Conservation (phyloP, 441 rosid species). For the Cnidoscolus chayamansa region DNA sequence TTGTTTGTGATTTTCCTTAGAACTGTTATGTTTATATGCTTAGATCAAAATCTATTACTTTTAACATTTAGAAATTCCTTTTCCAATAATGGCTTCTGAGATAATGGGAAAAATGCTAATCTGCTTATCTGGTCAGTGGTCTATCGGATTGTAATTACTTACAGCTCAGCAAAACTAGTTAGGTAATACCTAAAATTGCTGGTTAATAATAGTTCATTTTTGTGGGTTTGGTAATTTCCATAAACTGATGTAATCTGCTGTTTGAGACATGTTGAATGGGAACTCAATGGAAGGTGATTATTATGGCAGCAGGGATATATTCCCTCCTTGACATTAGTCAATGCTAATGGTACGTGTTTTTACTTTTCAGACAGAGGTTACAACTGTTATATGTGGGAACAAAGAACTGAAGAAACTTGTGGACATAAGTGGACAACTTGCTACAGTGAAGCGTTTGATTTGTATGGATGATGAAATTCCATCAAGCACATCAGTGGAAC, state of each 20-base stretch:
- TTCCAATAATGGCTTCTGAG: not conserved
- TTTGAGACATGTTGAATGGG: constrained; percentile 7
- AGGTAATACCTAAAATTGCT: not conserved
- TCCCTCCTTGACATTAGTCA: not conserved
- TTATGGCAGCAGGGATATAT: not conserved
- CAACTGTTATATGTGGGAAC: constrained; percentile 86
- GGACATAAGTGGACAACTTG: constrained; percentile 81
- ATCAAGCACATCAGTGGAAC: constrained; percentile 42
- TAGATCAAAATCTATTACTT: not conserved
- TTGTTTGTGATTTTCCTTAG: not conserved
- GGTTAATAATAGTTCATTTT: not conserved
- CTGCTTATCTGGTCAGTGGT: not conserved
- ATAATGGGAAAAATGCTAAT: not conserved
- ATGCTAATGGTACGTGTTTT: constrained; percentile 15
- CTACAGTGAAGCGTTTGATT: constrained; percentile 74
- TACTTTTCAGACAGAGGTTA: constrained; percentile 74
- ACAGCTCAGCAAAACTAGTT: not conserved
- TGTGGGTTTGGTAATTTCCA: not conserved
- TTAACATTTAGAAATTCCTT: not conserved
- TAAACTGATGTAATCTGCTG: not conserved
- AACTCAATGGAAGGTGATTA: not conserved
- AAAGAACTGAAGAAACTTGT: constrained; percentile 81
- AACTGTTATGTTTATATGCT: not conserved
- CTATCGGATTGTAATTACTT: not conserved
- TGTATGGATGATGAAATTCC: constrained; percentile 83